phyloP scores from a whole-genome alignment of 2,329 filamentous ascomycete genomes.

The Helminthosporium solani region DNA sequence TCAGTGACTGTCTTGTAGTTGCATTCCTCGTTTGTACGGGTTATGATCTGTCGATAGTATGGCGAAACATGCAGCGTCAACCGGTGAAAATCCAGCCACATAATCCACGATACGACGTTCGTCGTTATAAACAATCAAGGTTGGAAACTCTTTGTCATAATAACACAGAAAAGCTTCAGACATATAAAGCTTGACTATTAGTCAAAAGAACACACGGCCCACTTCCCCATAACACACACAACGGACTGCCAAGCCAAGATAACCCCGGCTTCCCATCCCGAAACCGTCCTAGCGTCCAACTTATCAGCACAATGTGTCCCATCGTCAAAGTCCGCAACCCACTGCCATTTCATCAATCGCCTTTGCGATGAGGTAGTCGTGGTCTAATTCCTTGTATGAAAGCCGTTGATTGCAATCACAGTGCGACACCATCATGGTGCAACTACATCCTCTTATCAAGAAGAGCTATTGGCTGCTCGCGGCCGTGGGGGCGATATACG shows the following conservation, averaged over 20 bases:
- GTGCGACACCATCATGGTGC: conserved; percentile 33
- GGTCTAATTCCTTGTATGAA: no score
- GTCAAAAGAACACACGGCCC: not conserved
- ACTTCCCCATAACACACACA: no score
- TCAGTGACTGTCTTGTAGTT: no score
- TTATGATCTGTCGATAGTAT: no score
- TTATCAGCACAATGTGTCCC: not conserved
- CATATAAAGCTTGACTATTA: not conserved
- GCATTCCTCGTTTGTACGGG: no score
- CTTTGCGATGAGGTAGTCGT: not conserved
- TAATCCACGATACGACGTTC: no score
- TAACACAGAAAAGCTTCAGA: no score
- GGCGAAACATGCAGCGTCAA: no score
- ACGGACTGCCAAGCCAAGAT: conserved; percentile 1
- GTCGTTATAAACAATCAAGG: no score
- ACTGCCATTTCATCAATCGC: not conserved
- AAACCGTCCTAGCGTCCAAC: not conserved
- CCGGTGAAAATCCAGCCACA: no score
- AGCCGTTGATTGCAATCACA: no score
- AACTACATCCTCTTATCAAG: conserved; percentile 29
- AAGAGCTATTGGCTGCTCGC: conserved; percentile 43
- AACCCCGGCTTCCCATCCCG: not conserved
- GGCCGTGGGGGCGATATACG: conserved; percentile 64
- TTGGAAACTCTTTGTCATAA: no score
- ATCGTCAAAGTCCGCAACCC: not conserved